Conservation (phyloP, 768 basidiomycete species). For the Omphalotus guepiniiformis region DNA sequence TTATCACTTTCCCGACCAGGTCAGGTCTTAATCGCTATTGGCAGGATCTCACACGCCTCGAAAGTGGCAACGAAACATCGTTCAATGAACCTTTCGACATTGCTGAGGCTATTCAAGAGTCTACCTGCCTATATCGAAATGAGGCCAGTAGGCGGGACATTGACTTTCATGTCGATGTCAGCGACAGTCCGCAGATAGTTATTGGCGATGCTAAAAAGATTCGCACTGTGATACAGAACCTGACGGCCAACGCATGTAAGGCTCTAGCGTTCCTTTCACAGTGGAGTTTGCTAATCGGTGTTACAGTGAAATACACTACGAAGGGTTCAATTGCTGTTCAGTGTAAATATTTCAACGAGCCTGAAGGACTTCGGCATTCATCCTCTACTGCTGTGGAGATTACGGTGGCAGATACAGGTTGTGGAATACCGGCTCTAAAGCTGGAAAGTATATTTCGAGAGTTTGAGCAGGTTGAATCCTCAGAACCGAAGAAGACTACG, state of each 20-base stretch:
- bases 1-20: background rate
- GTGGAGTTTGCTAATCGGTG: background rate
- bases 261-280: background rate
- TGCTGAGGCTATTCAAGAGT: slow-evolving; percentile 53
- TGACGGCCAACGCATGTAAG: slow-evolving; percentile 72
- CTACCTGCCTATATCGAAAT: slow-evolving; percentile 55
- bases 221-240: slow-evolving; percentile 70
- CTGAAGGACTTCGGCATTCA: slow-evolving; percentile 41
- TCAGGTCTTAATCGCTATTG: background rate
- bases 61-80: slow-evolving; percentile 69
- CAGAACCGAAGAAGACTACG: slow-evolving; percentile 30
- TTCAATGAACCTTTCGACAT: slow-evolving; percentile 78
- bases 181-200: slow-evolving; percentile 51
- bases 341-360: slow-evolving; percentile 49
- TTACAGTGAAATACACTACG: slow-evolving; percentile 65
- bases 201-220: slow-evolving; percentile 74
- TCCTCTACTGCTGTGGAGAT: slow-evolving; percentile 62
- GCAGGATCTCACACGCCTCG: slow-evolving; percentile 71
- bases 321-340: slow-evolving; percentile 57
- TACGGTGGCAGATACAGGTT: slow-evolving; percentile 66
- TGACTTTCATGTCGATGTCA: slow-evolving; percentile 52
- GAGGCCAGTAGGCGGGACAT: slow-evolving; percentile 64
- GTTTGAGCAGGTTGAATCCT: slow-evolving; percentile 70
- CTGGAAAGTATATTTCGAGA: slow-evolving; percentile 76
- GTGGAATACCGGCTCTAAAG: slow-evolving; percentile 61